Base-by-base conservation (phyloP, 352 stramenopile species). In the Phytophthora boehmeriae region DNA sequence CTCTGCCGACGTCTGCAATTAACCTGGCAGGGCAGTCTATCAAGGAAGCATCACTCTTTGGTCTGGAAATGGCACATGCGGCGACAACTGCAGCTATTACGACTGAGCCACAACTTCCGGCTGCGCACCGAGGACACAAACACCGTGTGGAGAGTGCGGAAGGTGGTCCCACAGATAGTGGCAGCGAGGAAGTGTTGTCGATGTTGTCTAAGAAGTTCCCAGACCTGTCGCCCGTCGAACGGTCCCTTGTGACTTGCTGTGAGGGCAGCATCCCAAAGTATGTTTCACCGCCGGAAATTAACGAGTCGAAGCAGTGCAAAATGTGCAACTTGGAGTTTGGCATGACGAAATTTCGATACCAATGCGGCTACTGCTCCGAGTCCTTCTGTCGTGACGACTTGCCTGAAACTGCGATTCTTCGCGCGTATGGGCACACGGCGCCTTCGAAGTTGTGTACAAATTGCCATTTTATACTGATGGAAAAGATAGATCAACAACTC, bases 271-370 rank as follows among this genome's bases (percentile, higher is more conserved):
- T 73, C 6, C 69, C 72, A 1, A 73, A 70, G 17, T 73, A 76
- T 58, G 50, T 91, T 36, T 75, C 71, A 11, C 83, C 84, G 19
- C 85, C 85, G n/a, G 86, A 93, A 44, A 62, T 81, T 20, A 86
- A 62, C 0, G 75, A 76, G 28, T 76, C 69, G 0, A 90, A 90
- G 34, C 52, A 75, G 8, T 95, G 86, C 68, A 92, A 89, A 39
- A 61, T 69, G 34, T 96, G 87, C 71, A 59, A 73, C 1, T 55
- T 84, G 0, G 76, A 89, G 47, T 96, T 96, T 55, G 84, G 85
- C 9, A 74, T 96, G 59, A 91, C 80, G 5, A 92, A 92, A 63
- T 96, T 93, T 27, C 76, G 84, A 0, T 96, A 94, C 48, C 73
- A 89, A 47, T 96, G 85, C 52, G 86, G 87, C 1, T 93, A 94